Evolutionary conservation across 2,329 filamentous ascomycete species (phyloP).

Genomic region (Pseudocercospora crystallina): DNA sequence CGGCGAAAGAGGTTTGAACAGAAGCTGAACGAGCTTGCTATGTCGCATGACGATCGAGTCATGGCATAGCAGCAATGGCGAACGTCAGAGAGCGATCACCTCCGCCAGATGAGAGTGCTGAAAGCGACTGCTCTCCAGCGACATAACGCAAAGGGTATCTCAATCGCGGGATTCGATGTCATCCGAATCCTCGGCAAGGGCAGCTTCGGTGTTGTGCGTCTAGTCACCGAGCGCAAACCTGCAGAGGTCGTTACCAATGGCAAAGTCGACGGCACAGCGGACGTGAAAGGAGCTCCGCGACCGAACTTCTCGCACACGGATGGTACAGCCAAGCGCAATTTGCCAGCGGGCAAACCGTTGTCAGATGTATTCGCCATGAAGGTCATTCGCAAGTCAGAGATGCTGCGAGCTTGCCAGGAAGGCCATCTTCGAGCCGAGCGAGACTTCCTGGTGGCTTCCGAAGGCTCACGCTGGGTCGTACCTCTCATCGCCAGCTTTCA

Average conservation of each 20-base stretch:
- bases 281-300: too few relatives aligned
- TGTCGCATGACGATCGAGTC: slow-evolving; percentile 56
- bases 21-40: slow-evolving; percentile 60
- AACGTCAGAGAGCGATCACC: slow-evolving; percentile 68
- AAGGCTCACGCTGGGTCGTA: slow-evolving; percentile 87
- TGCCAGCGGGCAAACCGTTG: slow-evolving; percentile 30
- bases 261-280: not conserved
- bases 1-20: slow-evolving; percentile 64
- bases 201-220: slow-evolving; percentile 86
- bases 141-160: slow-evolving; percentile 52
- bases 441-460: slow-evolving; percentile 85
- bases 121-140: slow-evolving; percentile 59
- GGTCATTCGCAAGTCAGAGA: slow-evolving; percentile 88
- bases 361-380: slow-evolving; percentile 90
- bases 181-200: slow-evolving; percentile 85
- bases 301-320: slow-evolving; percentile 25
- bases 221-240: slow-evolving; percentile 67
- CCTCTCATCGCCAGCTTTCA: slow-evolving; percentile 87
- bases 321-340: slow-evolving; percentile 28
- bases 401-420: slow-evolving; percentile 88
- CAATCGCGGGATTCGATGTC: slow-evolving; percentile 70
- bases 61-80: slow-evolving; percentile 60
- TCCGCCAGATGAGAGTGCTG: slow-evolving; percentile 70
- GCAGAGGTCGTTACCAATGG: slow-evolving; percentile 16
- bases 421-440: slow-evolving; percentile 87